Evolutionary conservation across 148 eudicot genomes (phyloP), one percentile per base, ranked within the genome.

Genomic region (Mesembryanthemum crystallinum): DNA sequence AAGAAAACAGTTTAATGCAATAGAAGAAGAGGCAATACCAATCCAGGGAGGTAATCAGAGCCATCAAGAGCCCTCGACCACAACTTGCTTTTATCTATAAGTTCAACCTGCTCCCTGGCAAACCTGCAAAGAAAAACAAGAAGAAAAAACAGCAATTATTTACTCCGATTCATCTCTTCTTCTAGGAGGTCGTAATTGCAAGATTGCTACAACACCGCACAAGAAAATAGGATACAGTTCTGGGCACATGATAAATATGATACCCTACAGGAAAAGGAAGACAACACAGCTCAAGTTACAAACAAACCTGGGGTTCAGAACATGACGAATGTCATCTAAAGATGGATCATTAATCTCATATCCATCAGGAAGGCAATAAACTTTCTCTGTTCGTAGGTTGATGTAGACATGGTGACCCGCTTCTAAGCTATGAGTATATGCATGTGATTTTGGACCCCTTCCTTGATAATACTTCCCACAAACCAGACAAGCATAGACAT

Each of bases 11-110:
- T 17, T 64, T 59, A 52, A 1, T 25, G 47, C 25, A 55, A 66
- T 49, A n/a, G 24, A 76, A 58, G 47, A 18, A 42, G 51, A 65
- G 47, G 47, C 28, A 37, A 67, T 89, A 95, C 98, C 97, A 91
- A 87, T 85, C 97, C 98, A 81, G 98, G 99, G 64, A 95, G 94
- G 82, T 95, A 95, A 79, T 95, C 94, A 35, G 97, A 92, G 20
- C 97, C 99, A 91, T 95, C 97, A 87, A 94, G 97, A 73, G 99
- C 99, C 81, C 97, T 88, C 37, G 99, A 86, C 99, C 97, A 92
- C 49, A 88, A 90, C 79, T 84, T 87, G 79, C 85, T 90, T 79
- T 70, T 85, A 76, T 95, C 97, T 83, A 92, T 73, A 75, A 85
- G 88, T 39, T 79, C 83, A 81, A 95, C 96, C 79, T 95, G 96